These are phyloP conservation scores for Rasamsonia emersonii DNA, from an alignment of 2,329 filamentous ascomycete species.

Conservation along the genomic window DNA sequence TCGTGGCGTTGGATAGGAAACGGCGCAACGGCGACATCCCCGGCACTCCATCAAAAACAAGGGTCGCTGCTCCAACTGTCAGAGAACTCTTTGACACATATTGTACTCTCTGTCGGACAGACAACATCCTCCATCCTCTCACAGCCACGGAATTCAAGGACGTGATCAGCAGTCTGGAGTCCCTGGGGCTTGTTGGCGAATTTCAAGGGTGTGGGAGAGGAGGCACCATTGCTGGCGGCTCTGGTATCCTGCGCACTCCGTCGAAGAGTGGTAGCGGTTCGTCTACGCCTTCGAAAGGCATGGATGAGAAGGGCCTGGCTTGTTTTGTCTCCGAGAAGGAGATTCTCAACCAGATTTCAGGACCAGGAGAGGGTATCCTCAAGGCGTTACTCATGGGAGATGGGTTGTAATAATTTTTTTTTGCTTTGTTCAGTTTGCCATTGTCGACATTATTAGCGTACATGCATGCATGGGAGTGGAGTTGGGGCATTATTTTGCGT, in stretches of 20 bases:
- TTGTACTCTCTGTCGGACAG: constrained; percentile 68
- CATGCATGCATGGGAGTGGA: too few relatives aligned
- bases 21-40: constrained; percentile 38
- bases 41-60: constrained; percentile 53
- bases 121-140: constrained; percentile 82
- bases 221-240: constrained; percentile 45
- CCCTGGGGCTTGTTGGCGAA: constrained; percentile 67
- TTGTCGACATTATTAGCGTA: too few relatives aligned
- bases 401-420: too few relatives aligned
- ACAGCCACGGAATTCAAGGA: constrained; percentile 91
- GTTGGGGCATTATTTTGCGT: too few relatives aligned
- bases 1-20: constrained; percentile 77
- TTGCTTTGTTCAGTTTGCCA: too few relatives aligned
- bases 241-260: constrained; percentile 53
- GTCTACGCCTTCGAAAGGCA: constrained; percentile 41
- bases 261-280: constrained; percentile 57
- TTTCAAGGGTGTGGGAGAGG: constrained; percentile 62
- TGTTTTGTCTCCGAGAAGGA: constrained; percentile 76
- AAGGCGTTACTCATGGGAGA: constrained; percentile 34
- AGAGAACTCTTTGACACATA: constrained; percentile 82
- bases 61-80: constrained; percentile 61
- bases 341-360: constrained; percentile 58
- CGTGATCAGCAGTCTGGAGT: constrained; percentile 82
- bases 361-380: constrained; percentile 43
- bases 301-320: constrained; percentile 69